Evolutionary conservation across 768 basidiomycete species (phyloP).

Genomic region (Rhizopogon rudus): DNA sequence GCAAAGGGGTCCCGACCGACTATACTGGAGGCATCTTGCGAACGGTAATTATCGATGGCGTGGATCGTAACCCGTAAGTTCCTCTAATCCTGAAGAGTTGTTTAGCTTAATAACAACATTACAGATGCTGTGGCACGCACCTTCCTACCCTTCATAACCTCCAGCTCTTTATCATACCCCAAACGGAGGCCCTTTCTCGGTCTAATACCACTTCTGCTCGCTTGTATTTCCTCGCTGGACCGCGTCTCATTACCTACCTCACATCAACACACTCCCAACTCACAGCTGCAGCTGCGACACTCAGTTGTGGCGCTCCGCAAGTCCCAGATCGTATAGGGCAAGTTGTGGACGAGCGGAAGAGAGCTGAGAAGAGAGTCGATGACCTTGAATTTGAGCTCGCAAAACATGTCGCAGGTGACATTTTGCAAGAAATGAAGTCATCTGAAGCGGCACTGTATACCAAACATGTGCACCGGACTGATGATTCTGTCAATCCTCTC

Average conservation of each 20-base stretch:
- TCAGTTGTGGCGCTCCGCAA: conserved; percentile 64
- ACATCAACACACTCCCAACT: conserved; percentile 53
- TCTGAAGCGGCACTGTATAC: conserved; percentile 30
- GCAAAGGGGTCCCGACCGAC: conserved; percentile 58
- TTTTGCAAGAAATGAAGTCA: conserved; percentile 33
- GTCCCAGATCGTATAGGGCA: conserved; percentile 66
- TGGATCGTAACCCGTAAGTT: conserved; percentile 76
- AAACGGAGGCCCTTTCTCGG: conserved; percentile 62
- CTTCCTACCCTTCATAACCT: conserved; percentile 71
- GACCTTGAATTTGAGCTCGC: conserved; percentile 70
- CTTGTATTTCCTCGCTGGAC: conserved; percentile 80
- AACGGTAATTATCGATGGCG: conserved; percentile 77
- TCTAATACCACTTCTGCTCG: conserved; percentile 60
- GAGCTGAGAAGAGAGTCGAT: conserved; percentile 58
- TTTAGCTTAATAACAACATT: neutral
- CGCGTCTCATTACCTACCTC: conserved; percentile 64
- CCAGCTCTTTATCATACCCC: conserved; percentile 65
- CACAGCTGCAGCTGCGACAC: conserved; percentile 47
- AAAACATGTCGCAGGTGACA: conserved; percentile 35
- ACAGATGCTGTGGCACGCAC: conserved; percentile 81
- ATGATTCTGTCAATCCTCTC: conserved; percentile 56
- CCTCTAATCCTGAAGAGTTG: conserved; percentile 6
- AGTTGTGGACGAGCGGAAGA: conserved; percentile 62
- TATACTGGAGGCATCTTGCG: conserved; percentile 75
- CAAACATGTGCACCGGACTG: conserved; percentile 52